A percentile compares a stretch with the other conserved stretches of the same genome.
Evolutionary conservation across 108 stramenopile genomes (phyloP).

Genomic region (Fragilaria radians): DNA sequence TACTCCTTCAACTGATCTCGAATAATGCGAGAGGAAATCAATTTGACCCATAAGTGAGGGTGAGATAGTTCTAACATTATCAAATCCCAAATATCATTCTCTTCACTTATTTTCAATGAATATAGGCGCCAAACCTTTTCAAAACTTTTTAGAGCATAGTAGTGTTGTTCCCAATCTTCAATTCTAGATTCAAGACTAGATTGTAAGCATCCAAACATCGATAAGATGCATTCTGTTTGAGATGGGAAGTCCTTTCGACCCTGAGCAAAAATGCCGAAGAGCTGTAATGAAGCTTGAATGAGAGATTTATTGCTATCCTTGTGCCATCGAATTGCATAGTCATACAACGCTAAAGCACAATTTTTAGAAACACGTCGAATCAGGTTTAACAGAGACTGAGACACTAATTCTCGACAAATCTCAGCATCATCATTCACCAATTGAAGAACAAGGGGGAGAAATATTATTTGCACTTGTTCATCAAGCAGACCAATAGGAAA

Average conservation of each 20-base stretch:
- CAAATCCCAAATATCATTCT: constrained; percentile 28
- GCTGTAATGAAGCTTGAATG: constrained; percentile 54
- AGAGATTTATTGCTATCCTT: constrained; percentile 33
- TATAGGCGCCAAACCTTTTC: constrained; percentile 43
- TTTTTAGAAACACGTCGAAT: constrained; percentile 54
- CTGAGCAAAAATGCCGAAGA: constrained; percentile 70
- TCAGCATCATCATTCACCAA: constrained; percentile 84
- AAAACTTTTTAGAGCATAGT: constrained; percentile 59
- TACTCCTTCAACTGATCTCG: constrained; percentile 32
- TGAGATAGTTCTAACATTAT: constrained; percentile 48
- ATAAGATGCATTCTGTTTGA: constrained; percentile 19
- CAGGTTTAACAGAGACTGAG: constrained; percentile 44
- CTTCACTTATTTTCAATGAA: constrained; percentile 10
- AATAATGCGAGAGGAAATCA: constrained; percentile 53
- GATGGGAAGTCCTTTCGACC: constrained; percentile 51
- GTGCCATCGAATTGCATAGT: constrained; percentile 64
- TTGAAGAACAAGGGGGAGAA: constrained; percentile 82
- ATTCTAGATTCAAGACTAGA: constrained; percentile 4
- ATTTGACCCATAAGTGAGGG: constrained; percentile 72
- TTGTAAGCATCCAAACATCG: constrained; percentile 5
- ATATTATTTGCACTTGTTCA: constrained; percentile 59
- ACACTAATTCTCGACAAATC: constrained; percentile 60
- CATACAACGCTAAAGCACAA: constrained; percentile 47
- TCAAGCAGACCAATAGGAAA: constrained; percentile 64
- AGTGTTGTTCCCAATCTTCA: constrained; percentile 60